Conservation (phyloP, 306 rosid species). For the Trifolium fragiferum region DNA sequence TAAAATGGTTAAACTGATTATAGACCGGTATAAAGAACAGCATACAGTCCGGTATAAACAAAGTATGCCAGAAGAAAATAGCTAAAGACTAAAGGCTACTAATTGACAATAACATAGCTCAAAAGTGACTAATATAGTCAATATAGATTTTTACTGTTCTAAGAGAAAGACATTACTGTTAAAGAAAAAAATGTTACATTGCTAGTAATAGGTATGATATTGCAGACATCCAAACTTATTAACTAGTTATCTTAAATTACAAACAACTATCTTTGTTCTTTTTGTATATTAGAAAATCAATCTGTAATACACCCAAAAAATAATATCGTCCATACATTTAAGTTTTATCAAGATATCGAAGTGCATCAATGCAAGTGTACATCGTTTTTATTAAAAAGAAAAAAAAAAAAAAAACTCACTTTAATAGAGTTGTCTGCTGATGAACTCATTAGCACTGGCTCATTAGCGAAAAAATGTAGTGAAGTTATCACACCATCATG, state of each 20-base stretch:
- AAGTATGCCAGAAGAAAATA: conserved; percentile 2
- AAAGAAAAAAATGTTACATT: background rate
- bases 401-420: conserved; percentile 52
- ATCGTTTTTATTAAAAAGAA: background rate
- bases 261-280: conserved; percentile 14
- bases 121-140: background rate
- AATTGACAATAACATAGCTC: background rate
- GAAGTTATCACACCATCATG: conserved; percentile 79
- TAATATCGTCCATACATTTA: background rate
- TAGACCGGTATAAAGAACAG: background rate
- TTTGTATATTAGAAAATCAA: background rate
- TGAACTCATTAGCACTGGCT: conserved; percentile 92
- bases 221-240: conserved; percentile 34
- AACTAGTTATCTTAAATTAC: conserved; percentile 18
- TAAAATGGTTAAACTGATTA: background rate
- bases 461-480: conserved; percentile 88
- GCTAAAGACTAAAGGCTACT: background rate
- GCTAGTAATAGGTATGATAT: conserved; percentile 5
- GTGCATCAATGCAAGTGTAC: background rate
- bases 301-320: conserved; percentile 6
- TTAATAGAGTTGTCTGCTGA: conserved; percentile 92
- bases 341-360: conserved; percentile 19
- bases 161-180: background rate
- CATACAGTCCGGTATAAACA: background rate
- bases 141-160: conserved; percentile 18